Conservation (phyloP, 768 basidiomycete genomes). For the Mycena metata region DNA sequence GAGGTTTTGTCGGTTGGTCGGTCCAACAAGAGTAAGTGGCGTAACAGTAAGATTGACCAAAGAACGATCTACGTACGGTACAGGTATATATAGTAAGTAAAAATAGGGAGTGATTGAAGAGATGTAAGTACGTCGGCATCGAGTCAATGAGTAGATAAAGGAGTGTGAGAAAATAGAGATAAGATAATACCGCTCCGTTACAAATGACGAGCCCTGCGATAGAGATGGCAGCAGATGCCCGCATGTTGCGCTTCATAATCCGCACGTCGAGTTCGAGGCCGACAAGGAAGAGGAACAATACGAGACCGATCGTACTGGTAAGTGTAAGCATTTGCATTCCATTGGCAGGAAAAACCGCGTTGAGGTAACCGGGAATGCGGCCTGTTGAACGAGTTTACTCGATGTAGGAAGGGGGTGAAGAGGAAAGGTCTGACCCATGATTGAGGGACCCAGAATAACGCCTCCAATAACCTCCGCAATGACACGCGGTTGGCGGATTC, state of each 20-base stretch:
- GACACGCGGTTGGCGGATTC: constrained; percentile 90
- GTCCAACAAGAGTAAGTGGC: no score
- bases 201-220: constrained; percentile 77
- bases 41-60: no score
- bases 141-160: no score
- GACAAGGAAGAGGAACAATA: constrained; percentile 86
- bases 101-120: no score
- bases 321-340: constrained; percentile 74
- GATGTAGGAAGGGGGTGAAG: no score
- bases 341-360: constrained; percentile 66
- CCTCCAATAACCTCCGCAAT: constrained; percentile 95
- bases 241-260: constrained; percentile 74
- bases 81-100: no score
- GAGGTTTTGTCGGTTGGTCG: no score
- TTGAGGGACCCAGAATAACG: constrained; percentile 83
- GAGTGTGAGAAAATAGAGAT: no score
- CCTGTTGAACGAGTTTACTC: constrained; percentile 41
- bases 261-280: constrained; percentile 87
- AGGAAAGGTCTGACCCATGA: constrained; percentile 65
- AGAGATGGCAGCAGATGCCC: constrained; percentile 71
- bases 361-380: constrained; percentile 79
- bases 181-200: no score
- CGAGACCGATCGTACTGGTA: constrained; percentile 81
- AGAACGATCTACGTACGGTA: no score
- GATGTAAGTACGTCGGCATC: no score